A percentile compares a stretch with the other conserved stretches of the same genome.
These are phyloP conservation scores for Pterocarpus santalinus DNA, from an alignment of 306 rosid genomes.

Conservation along the genomic window DNA sequence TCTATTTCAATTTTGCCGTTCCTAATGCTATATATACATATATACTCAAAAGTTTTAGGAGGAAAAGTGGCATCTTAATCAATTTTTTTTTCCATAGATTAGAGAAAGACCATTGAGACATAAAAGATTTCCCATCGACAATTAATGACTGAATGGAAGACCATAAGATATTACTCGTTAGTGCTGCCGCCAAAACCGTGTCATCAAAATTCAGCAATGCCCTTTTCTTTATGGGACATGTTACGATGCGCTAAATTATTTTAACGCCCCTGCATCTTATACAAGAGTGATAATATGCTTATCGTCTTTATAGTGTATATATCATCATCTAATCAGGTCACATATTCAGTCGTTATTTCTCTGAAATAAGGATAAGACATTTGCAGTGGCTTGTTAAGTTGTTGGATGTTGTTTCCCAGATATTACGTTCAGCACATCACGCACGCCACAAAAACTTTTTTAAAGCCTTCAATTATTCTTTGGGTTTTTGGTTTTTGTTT, in stretches of 20 bases:
- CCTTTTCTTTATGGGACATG: neutral
- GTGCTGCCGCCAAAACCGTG: slow-evolving; percentile 33
- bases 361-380: neutral
- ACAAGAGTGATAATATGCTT: neutral
- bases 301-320: neutral
- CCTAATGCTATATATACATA: neutral
- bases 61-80: neutral
- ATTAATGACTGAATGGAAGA: slow-evolving; percentile 43
- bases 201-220: slow-evolving; percentile 24
- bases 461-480: too few species aligned
- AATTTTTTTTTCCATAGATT: slow-evolving; percentile 15
- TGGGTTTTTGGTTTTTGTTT: too few species aligned
- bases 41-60: neutral
- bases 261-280: neutral
- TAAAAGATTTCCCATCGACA: slow-evolving; percentile 28
- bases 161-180: slow-evolving; percentile 31
- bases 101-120: slow-evolving; percentile 10
- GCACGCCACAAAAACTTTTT: neutral
- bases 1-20: neutral
- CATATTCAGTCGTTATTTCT: neutral
- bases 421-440: neutral
- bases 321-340: slow-evolving; percentile 3
- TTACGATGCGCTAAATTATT: neutral
- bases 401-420: slow-evolving; percentile 10
- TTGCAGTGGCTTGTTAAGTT: slow-evolving; percentile 16